phyloP scores from a whole-genome alignment of 805 yeast genomes.

The Debaryomyces prosopidis region DNA sequence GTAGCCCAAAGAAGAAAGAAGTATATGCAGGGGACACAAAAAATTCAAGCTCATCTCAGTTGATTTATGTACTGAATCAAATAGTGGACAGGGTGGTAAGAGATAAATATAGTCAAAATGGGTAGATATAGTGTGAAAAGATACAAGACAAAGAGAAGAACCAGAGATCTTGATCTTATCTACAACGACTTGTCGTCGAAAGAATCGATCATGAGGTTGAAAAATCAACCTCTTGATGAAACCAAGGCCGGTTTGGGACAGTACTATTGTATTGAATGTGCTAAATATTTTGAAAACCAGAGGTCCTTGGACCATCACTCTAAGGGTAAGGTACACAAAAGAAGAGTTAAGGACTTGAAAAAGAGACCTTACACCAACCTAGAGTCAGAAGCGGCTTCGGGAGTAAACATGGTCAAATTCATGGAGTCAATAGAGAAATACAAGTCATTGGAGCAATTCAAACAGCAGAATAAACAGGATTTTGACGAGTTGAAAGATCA shows the following conservation, averaged over 20 bases:
- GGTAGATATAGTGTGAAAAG: slow-evolving; percentile 85
- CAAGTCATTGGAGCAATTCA: slow-evolving; percentile 43
- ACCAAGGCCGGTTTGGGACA: slow-evolving; percentile 93
- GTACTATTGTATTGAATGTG: slow-evolving; percentile 91
- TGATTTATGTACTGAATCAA: neutral
- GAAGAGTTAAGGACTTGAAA: slow-evolving; percentile 75
- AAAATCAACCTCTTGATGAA: slow-evolving; percentile 87
- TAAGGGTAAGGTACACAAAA: slow-evolving; percentile 77
- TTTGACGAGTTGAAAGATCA: slow-evolving; percentile 33
- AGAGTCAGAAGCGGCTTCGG: slow-evolving; percentile 91
- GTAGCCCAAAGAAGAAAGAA: neutral
- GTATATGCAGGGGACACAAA: neutral
- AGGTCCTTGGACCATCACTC: slow-evolving; percentile 70
- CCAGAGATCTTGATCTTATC: slow-evolving; percentile 80
- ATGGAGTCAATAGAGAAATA: slow-evolving; percentile 62
- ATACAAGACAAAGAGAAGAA: slow-evolving; percentile 87
- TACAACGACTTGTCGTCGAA: slow-evolving; percentile 68
- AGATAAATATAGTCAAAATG: slow-evolving; percentile 44
- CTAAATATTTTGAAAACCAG: slow-evolving; percentile 83
- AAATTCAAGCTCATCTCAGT: neutral
- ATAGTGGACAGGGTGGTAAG: neutral
- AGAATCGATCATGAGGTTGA: slow-evolving; percentile 61
- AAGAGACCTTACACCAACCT: slow-evolving; percentile 82
- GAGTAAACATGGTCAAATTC: slow-evolving; percentile 69
- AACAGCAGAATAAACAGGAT: slow-evolving; percentile 46